phyloP scores from a whole-genome alignment of 495 filamentous ascomycete genomes.

The Rostrohypoxylon terebratum region DNA sequence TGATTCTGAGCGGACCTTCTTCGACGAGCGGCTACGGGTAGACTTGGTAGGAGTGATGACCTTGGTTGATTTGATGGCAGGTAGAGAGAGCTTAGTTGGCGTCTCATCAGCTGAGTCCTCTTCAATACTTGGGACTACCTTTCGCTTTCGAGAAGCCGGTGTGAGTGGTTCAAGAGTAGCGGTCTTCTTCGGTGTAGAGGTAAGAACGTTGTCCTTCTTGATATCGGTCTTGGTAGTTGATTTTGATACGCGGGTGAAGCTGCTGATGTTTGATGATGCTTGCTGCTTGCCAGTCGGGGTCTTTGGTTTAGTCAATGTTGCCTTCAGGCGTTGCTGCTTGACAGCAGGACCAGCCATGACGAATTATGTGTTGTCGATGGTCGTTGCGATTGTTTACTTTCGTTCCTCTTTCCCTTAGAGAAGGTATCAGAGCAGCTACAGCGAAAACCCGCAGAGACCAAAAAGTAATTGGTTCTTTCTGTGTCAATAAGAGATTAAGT shows the following conservation, averaged over 20 bases:
- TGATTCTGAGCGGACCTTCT: slow-evolving; percentile 32
- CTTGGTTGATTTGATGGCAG: slow-evolving; percentile 26
- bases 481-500: neutral
- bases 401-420: slow-evolving; percentile 6
- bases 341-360: slow-evolving; percentile 37
- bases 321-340: slow-evolving; percentile 47
- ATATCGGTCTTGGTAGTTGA: slow-evolving; percentile 31
- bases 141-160: slow-evolving; percentile 49
- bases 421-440: neutral
- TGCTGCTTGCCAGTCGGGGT: slow-evolving; percentile 29
- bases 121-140: slow-evolving; percentile 38
- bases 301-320: slow-evolving; percentile 28
- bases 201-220: slow-evolving; percentile 44
- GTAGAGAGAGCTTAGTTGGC: slow-evolving; percentile 21
- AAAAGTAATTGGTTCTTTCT: slow-evolving; percentile 20
- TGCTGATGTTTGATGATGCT: slow-evolving; percentile 50
- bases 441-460: neutral
- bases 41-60: slow-evolving; percentile 22
- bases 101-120: slow-evolving; percentile 44
- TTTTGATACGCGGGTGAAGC: slow-evolving; percentile 58
- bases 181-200: slow-evolving; percentile 42
- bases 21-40: slow-evolving; percentile 42
- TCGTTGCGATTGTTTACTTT: neutral
- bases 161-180: slow-evolving; percentile 39
- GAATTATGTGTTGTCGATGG: slow-evolving; percentile 1